phyloP scores from a whole-genome alignment of 306 rosid genomes.

The Prinsepia uniflora region DNA sequence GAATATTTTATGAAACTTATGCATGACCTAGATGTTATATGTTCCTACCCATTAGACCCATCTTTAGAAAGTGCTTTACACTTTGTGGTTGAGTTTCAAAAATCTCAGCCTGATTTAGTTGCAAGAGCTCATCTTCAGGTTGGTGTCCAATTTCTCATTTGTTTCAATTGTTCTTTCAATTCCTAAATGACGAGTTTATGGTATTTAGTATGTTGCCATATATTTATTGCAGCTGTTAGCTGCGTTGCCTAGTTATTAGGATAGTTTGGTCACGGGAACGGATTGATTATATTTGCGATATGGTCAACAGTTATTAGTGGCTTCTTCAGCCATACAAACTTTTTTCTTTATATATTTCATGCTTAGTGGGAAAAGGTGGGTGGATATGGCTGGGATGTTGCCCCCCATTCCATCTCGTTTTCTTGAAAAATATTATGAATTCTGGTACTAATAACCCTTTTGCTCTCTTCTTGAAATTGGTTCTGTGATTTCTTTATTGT shows the following conservation, averaged over 20 bases:
- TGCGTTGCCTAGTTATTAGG: not conserved
- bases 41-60: constrained; percentile 67
- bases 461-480: too few species aligned
- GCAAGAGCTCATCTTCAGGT: constrained; percentile 98
- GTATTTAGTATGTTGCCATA: not conserved
- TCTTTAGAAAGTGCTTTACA: constrained; percentile 67
- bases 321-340: too few species aligned
- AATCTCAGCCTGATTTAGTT: constrained; percentile 85
- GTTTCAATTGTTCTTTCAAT: constrained; percentile 7
- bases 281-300: too few species aligned
- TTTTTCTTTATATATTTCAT: too few species aligned
- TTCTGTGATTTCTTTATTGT: too few species aligned
- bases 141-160: constrained; percentile 18
- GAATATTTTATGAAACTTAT: constrained; percentile 85
- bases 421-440: too few species aligned
- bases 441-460: too few species aligned
- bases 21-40: constrained; percentile 64
- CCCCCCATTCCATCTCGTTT: too few species aligned
- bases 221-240: not conserved
- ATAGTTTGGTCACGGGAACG: too few species aligned
- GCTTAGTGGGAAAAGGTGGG: too few species aligned
- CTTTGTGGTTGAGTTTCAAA: constrained; percentile 87
- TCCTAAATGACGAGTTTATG: constrained; percentile 6
- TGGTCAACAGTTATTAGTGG: too few species aligned
- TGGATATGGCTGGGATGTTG: too few species aligned